Evolutionary conservation across 345 rosid species (phyloP).

Genomic region (Aurinia saxatilis): DNA sequence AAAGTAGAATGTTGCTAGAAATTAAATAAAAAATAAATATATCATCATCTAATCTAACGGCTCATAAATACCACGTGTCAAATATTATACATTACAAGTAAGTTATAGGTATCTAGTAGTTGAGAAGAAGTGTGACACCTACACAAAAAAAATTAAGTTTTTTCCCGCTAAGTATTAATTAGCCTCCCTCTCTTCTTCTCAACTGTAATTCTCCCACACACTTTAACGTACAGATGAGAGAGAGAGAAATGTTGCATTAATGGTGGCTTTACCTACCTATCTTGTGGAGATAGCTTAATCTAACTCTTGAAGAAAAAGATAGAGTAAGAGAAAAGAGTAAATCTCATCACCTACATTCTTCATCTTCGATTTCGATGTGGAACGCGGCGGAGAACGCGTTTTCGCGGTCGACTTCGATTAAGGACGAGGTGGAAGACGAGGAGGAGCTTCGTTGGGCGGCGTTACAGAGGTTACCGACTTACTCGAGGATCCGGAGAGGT

Average conservation of each 20-base stretch:
- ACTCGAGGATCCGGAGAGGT: conserved; percentile 61
- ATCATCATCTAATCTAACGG: no score
- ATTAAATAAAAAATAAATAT: no score
- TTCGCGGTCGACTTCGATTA: conserved; percentile 56
- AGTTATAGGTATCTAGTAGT: no score
- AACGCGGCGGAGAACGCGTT: conserved; percentile 70
- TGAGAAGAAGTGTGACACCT: no score
- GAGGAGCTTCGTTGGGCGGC: conserved; percentile 94
- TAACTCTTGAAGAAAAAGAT: background rate
- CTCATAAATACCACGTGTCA: no score
- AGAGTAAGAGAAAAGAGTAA: no score
- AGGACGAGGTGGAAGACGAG: conserved; percentile 57
- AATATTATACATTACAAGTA: no score
- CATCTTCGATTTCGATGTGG: conserved; percentile 45
- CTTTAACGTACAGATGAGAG: conserved; percentile 11
- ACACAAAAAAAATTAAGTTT: background rate
- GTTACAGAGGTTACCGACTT: conserved; percentile 82
- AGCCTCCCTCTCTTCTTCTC: conserved; percentile 6
- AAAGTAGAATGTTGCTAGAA: no score
- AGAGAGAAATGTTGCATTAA: conserved; percentile 32
- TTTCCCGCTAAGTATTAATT: conserved; percentile 55
- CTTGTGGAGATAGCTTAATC: conserved; percentile 4
- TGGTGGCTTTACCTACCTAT: conserved; percentile 50
- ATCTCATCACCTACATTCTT: no score
- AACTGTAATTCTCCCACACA: background rate